Conservation (phyloP, 495 filamentous ascomycete genomes). For the Xylaria bambusicola region DNA sequence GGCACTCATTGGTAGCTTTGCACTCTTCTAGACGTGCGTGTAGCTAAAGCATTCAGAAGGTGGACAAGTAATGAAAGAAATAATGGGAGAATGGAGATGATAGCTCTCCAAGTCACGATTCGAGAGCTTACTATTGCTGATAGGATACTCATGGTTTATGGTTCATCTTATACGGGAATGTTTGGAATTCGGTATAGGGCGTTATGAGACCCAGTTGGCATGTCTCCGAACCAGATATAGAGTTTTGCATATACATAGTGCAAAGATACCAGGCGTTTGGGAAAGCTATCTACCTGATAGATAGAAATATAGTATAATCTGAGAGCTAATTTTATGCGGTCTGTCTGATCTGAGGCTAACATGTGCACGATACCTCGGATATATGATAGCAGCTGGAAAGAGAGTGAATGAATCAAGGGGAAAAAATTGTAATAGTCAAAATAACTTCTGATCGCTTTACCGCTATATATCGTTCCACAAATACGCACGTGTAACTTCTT, state of each 20-base stretch:
- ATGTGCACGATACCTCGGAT: too few relatives aligned
- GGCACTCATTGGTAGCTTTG: slow-evolving; percentile 6
- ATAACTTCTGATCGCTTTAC: too few relatives aligned
- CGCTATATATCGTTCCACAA: too few relatives aligned
- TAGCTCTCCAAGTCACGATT: not conserved
- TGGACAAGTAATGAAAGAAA: not conserved
- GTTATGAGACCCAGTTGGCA: not conserved
- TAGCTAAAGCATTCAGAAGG: not conserved
- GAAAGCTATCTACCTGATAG: not conserved
- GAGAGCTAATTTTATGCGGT: too few relatives aligned
- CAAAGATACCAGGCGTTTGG: slow-evolving; percentile 14
- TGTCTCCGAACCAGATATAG: not conserved
- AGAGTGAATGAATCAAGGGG: too few relatives aligned
- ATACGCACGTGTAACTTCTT: not conserved
- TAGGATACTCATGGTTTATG: too few relatives aligned
- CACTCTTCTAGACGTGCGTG: not conserved
- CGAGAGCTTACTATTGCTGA: too few relatives aligned
- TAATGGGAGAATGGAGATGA: not conserved
- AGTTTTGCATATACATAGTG: slow-evolving; percentile 2
- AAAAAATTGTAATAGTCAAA: too few relatives aligned
- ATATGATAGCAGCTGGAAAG: too few relatives aligned
- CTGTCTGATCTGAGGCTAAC: too few relatives aligned
- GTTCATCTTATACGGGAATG: not conserved
- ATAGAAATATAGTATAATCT: too few relatives aligned
- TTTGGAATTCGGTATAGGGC: not conserved